Base-by-base conservation (phyloP, 176 grass and related monocot species). In the Ensete ventricosum region DNA sequence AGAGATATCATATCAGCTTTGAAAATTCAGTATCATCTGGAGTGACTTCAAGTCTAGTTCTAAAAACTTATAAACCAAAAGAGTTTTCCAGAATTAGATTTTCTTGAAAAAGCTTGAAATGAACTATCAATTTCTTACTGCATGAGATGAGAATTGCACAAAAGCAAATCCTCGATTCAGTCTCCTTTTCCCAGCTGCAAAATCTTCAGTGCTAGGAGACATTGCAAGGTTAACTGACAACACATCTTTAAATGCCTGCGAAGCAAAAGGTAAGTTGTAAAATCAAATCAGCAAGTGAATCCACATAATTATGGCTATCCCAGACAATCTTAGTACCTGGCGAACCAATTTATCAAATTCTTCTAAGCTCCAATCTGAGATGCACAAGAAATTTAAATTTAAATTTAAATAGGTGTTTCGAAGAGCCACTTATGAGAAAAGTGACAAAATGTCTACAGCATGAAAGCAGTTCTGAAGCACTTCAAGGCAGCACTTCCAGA, bases 111-210 rank as follows among this genome's bases (percentile, higher is more conserved):
- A 1, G 11, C 1, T 20, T 21, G 17, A 10, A 2, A 26, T 27
- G 25, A 75, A 60, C 8, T n/a, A 49, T 73, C 52, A 73, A 67
- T 73, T 54, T 76, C 92, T 83, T 84, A 96, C 92, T 62, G 81
- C 80, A 85, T 91, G 92, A 79, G 88, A 91, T 73, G 86, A 76
- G 81, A 91, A 96, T 51, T 62, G 88, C 59, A 96, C 88, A 67
- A 96, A 89, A 59, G 80, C 92, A 91, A 91, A 91, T 59, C 92
- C 92, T 71, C 92, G 73, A 65, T 96, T 91, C 55, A 87, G 55
- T 80, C 72, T 77, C 24, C 63, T 89, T 81, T 81, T 96, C 10
- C 62, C 81, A 19, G 55, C 57, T 73, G 76, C 83, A 78, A 86
- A 85, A 78, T 80, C 29, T 62, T 29, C 77, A 85, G 9, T 9